Conservation (phyloP, 225 moss, liverwort and hornwort species). For the Thuidium tamariscinum region DNA sequence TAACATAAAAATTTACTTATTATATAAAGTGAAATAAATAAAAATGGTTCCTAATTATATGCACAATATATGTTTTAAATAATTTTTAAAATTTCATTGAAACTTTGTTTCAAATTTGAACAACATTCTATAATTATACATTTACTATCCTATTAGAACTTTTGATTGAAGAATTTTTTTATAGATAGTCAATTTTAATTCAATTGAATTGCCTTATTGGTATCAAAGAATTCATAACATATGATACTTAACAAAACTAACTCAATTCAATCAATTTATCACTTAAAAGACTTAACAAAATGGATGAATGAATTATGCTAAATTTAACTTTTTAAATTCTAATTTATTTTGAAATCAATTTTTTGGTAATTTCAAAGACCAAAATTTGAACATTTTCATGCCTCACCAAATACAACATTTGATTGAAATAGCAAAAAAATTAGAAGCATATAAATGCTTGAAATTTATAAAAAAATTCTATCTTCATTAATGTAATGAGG, state of each 20-base stretch:
- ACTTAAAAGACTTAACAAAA: not conserved
- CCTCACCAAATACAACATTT: not conserved
- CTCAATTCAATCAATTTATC: not conserved
- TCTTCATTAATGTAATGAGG: not conserved
- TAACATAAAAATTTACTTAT: not conserved
- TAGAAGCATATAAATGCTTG: not conserved
- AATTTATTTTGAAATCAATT: not conserved
- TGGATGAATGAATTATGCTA: not conserved
- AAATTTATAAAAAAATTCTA: accelerated
- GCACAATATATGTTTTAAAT: no score
- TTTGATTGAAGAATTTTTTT: not conserved
- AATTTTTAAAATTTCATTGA: not conserved
- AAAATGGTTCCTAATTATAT: accelerated
- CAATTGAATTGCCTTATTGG: not conserved
- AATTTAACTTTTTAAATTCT: not conserved
- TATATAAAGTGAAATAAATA: not conserved
- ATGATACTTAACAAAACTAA: not conserved
- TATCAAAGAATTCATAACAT: not conserved
- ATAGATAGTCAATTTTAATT: not conserved
- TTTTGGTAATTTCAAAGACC: no score
- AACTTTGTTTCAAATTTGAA: not conserved
- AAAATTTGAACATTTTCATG: not conserved
- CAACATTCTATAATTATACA: accelerated
- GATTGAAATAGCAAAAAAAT: not conserved
- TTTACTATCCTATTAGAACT: not conserved